Conservation (phyloP, 1,284 basidiomycete species). For the Pisolithus thermaeus region DNA sequence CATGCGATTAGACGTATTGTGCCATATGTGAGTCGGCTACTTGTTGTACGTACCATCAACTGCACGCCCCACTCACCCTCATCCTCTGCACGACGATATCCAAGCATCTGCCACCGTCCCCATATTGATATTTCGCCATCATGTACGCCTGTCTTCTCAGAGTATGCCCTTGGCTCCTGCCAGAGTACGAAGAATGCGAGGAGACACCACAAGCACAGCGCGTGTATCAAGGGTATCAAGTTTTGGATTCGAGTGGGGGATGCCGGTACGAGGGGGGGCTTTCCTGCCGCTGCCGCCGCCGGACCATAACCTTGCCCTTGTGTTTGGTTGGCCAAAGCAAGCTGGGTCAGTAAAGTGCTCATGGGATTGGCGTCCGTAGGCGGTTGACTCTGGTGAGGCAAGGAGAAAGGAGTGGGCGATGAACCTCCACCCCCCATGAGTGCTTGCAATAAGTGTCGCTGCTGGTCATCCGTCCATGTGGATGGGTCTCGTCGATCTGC, state of each 20-base stretch:
- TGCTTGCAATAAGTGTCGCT: constrained; percentile 58
- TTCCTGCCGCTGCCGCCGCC: constrained; percentile 14
- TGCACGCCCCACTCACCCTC: constrained; percentile 43
- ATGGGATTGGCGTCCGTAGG: constrained; percentile 18
- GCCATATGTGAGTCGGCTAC: not conserved
- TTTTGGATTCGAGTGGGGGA: constrained; percentile 48
- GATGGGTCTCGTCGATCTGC: constrained; percentile 40
- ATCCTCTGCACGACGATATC: constrained; percentile 17
- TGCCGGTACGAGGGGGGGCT: constrained; percentile 19
- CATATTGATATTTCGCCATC: constrained; percentile 31
- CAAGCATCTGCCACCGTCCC: constrained; percentile 56
- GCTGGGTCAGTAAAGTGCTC: constrained; percentile 24
- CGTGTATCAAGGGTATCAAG: constrained; percentile 57
- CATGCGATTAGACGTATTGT: too few relatives aligned
- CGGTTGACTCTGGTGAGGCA: constrained; percentile 11
- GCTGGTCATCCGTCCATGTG: constrained; percentile 61
- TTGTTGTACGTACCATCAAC: constrained; percentile 42
- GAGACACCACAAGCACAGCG: constrained; percentile 55
- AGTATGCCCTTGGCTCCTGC: constrained; percentile 48
- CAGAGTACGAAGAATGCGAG: constrained; percentile 64
- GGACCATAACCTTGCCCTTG: constrained; percentile 7
- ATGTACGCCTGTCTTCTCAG: constrained; percentile 17
- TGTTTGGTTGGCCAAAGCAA: constrained; percentile 31
- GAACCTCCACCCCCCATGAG: constrained; percentile 37
- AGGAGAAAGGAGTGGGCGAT: constrained; percentile 16